These are phyloP conservation scores for Ascosphaera pollenicola DNA, from an alignment of 2,329 filamentous ascomycete species.

Conservation along the genomic window DNA sequence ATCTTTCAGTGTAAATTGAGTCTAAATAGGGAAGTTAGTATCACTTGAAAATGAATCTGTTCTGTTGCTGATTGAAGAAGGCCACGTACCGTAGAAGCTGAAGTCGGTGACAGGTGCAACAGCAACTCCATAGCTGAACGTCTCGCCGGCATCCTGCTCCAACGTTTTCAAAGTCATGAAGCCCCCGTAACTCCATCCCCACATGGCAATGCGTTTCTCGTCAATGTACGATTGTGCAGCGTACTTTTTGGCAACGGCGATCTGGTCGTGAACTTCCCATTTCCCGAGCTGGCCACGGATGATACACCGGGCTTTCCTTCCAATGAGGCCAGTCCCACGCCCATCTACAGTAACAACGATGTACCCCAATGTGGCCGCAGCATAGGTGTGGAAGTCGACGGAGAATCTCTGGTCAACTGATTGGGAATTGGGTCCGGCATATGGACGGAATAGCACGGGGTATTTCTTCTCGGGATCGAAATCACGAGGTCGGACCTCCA, in stretches of 20 bases:
- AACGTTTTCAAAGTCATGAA: constrained; percentile 91
- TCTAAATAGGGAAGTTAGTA: constrained; percentile 22
- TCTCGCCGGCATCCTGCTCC: constrained; percentile 69
- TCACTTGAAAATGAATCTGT: background rate
- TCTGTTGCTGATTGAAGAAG: constrained; percentile 13
- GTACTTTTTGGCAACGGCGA: constrained; percentile 71
- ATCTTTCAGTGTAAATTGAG: constrained; percentile 82
- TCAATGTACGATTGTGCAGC: constrained; percentile 67
- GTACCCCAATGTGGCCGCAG: constrained; percentile 71
- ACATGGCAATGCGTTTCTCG: constrained; percentile 62
- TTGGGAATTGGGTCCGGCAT: constrained; percentile 71
- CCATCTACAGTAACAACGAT: constrained; percentile 89
- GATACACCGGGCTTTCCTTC: constrained; percentile 60
- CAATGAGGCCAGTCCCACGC: constrained; percentile 76
- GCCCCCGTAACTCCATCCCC: constrained; percentile 96
- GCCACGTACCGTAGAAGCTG: constrained; percentile 52
- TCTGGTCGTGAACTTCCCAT: constrained; percentile 76
- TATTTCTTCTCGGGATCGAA: constrained; percentile 42
- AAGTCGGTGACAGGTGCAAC: constrained; percentile 98
- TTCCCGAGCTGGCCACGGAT: constrained; percentile 67
- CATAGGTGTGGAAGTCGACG: constrained; percentile 77
- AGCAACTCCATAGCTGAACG: constrained; percentile 93
- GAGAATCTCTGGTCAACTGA: constrained; percentile 57
- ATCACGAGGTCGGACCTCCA: constrained; percentile 41
- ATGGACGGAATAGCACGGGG: constrained; percentile 43